Evolutionary conservation across 1,284 basidiomycete species (phyloP), one percentile per base, ranked within the genome.

Genomic region (Dichomitus squalens): DNA sequence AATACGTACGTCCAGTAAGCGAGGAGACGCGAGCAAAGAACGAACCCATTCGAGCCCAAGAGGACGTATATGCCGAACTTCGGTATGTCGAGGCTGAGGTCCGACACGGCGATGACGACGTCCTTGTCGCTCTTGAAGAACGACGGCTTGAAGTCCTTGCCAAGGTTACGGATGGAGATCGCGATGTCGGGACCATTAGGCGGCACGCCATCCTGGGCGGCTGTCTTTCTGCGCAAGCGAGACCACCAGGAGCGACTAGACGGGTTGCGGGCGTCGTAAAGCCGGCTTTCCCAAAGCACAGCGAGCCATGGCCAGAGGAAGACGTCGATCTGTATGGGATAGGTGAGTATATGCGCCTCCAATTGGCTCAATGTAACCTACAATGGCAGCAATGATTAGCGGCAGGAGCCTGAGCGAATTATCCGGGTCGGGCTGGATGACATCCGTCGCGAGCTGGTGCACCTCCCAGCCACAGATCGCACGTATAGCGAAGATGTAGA

Each of bases 1-100:
- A 35, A 34, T 57, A 49, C 23, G 18, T 14, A 20, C 0, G 53
- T 16, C 12, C n/a, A 33, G 43, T 8, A 3, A 43, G 8, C 1
- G n/a, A 6, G 3, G 7, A 18, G 38, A 7, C 11, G n/a, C 18
- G 38, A 23, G 14, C 18, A 8, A 20, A 46, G 27, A 14, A 73
- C 80, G 36, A 43, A 85, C 85, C 87, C 87, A 60, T 90, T 90
- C 1, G 86, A 84, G 12, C 90, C 91, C 4, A 92, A 74, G 7
- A 93, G 73, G 14, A 92, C 89, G 64, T 86, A 92, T 34, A 92
- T 90, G 8, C 87, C 88, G 14, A 75, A 77, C 63, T 84, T 83
- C 1, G 88, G 88, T 7, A 92, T 79, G 57, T 85, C 79, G 49
- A 91, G 70, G 0, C 83, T 83, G 23, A 91, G 78, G 62, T 88